Evolutionary conservation across 2,329 filamentous ascomycete species (phyloP).

Genomic region (Pseudogymnoascus sp.): DNA sequence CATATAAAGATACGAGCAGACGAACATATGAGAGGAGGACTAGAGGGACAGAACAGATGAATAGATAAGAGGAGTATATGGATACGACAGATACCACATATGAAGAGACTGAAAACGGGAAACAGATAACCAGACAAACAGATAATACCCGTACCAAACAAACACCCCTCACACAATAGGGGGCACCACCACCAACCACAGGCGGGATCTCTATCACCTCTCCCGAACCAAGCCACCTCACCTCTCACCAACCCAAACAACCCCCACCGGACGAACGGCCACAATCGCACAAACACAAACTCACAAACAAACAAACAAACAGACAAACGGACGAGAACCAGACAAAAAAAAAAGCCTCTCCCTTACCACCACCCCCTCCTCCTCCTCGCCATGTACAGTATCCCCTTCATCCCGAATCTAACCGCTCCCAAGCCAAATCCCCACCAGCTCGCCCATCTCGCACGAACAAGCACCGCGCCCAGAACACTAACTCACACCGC

Average conservation of each 20-base stretch:
- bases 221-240: neutral
- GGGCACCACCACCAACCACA: too few species aligned
- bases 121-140: neutral
- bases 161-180: neutral
- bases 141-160: neutral
- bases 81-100: too few species aligned
- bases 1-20: neutral
- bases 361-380: too few species aligned
- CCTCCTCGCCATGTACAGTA: neutral
- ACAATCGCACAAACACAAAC: neutral
- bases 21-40: neutral
- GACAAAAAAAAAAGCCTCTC: neutral
- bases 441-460: neutral
- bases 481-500: neutral
- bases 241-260: neutral
- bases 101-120: too few species aligned
- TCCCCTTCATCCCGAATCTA: neutral
- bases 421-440: neutral
- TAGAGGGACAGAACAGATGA: neutral
- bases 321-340: too few species aligned
- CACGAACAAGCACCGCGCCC: neutral
- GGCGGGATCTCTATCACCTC: too few species aligned
- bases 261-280: too few species aligned
- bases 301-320: neutral
- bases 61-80: neutral